Conservation (phyloP, 192 early-diverging fungal species). For the Coemansia javaensis region DNA sequence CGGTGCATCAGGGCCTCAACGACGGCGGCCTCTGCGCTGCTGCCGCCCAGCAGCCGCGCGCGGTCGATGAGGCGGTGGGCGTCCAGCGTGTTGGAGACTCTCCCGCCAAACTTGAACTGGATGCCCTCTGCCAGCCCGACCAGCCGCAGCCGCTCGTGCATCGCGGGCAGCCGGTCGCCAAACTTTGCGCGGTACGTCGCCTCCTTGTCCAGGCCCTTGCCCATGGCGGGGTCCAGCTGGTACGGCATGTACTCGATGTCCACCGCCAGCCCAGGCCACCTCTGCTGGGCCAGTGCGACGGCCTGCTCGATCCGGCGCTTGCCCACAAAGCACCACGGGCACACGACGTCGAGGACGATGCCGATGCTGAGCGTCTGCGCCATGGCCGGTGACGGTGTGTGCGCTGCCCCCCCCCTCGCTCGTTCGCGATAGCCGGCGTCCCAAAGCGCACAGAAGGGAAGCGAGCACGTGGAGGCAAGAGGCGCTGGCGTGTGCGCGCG, state of each 20-base stretch:
- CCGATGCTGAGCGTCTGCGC: conserved; percentile 54
- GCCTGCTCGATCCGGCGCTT: conserved; percentile 68
- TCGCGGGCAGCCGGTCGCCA: conserved; percentile 54
- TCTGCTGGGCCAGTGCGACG: conserved; percentile 41
- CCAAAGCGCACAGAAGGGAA: no score
- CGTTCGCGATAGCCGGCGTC: no score
- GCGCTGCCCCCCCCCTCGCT: no score
- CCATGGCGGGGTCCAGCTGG: conserved; percentile 59
- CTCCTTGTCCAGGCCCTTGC: conserved; percentile 50
- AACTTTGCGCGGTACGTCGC: conserved; percentile 62
- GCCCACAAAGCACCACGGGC: conserved; percentile 77
- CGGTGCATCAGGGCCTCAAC: conserved; percentile 59
- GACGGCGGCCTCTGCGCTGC: conserved; percentile 50
- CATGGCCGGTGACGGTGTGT: no score
- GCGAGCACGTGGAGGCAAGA: no score
- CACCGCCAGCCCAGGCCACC: conserved; percentile 54
- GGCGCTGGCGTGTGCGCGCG: no score
- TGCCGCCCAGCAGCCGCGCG: conserved; percentile 41
- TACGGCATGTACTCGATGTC: conserved; percentile 63
- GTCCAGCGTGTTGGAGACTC: conserved; percentile 60
- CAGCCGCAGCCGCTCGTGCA: conserved; percentile 51
- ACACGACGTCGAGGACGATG: conserved; percentile 63
- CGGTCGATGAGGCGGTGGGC: conserved; percentile 64
- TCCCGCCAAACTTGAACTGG: conserved; percentile 59
- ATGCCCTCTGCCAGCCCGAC: conserved; percentile 65